These are phyloP conservation scores for Aspergillus chevalieri DNA, from an alignment of 2,329 filamentous ascomycete genomes.

Conservation along the genomic window DNA sequence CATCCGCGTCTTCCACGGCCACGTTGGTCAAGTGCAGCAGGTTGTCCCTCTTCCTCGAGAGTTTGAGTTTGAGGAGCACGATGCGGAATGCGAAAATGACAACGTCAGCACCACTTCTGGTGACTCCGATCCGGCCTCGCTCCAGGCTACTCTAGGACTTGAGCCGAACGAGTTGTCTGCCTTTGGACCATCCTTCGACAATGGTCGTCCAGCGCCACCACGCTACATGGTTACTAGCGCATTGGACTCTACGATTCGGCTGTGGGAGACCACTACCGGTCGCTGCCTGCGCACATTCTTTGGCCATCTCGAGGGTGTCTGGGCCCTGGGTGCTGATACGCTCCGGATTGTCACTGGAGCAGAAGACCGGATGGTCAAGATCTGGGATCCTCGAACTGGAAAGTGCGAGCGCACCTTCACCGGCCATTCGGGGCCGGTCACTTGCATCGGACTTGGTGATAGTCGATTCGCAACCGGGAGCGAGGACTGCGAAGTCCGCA, in stretches of 20 bases:
- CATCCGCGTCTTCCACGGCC: constrained; percentile 72
- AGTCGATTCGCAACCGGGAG: constrained; percentile 83
- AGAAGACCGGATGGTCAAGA: constrained; percentile 91
- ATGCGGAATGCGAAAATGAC: constrained; percentile 52
- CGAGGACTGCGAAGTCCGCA: constrained; percentile 83
- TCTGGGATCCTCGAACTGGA: constrained; percentile 88
- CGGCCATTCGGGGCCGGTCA: constrained; percentile 84
- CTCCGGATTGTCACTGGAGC: constrained; percentile 81
- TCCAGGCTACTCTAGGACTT: constrained; percentile 18
- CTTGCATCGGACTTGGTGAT: constrained; percentile 86
- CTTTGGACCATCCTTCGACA: constrained; percentile 59
- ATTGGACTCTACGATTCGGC: constrained; percentile 80
- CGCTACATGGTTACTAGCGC: constrained; percentile 90
- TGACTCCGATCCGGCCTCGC: constrained; percentile 21
- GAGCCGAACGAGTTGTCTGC: constrained; percentile 43
- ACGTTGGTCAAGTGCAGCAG: constrained; percentile 93
- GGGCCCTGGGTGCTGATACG: constrained; percentile 84
- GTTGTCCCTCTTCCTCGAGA: constrained; percentile 76
- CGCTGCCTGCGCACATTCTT: constrained; percentile 88
- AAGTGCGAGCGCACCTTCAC: constrained; percentile 90
- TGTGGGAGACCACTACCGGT: constrained; percentile 83
- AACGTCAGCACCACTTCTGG: constrained; percentile 36
- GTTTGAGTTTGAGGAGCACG: constrained; percentile 77
- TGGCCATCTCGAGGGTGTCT: constrained; percentile 92
- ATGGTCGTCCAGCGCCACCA: constrained; percentile 65